These are phyloP conservation scores for Zygoascus bituminiphila DNA, from an alignment of 805 yeast species.

Conservation along the genomic window DNA sequence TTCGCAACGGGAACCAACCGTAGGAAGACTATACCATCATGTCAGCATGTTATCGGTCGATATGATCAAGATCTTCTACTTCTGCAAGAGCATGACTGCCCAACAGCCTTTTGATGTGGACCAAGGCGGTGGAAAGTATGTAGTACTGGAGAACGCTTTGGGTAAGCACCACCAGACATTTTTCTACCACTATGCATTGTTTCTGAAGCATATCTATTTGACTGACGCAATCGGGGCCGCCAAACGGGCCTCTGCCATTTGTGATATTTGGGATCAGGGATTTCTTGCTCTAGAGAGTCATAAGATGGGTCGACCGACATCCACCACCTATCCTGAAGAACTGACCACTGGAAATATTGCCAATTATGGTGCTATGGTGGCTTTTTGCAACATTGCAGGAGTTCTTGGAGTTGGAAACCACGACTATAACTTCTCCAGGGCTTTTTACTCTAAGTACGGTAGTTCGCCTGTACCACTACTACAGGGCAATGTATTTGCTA, in stretches of 20 bases:
- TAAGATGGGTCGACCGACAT: constrained; percentile 4
- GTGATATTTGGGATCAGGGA: background rate
- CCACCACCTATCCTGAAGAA: background rate
- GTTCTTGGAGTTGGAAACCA: constrained; percentile 14
- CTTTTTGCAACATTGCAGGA: constrained; percentile 18
- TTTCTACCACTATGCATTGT: background rate
- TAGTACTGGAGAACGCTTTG: background rate
- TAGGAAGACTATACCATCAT: constrained; percentile 80
- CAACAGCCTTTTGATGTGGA: background rate
- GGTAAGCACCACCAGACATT: background rate
- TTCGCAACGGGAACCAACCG: constrained; percentile 67
- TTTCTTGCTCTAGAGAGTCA: background rate
- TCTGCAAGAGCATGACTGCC: constrained; percentile 18
- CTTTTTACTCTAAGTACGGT: constrained; percentile 5
- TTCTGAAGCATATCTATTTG: background rate
- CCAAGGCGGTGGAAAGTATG: background rate
- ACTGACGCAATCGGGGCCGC: background rate
- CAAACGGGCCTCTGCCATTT: background rate
- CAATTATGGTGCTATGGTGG: constrained; percentile 12
- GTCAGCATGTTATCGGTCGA: constrained; percentile 80
- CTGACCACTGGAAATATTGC: background rate
- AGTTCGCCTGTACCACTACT: background rate
- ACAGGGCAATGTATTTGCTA: background rate
- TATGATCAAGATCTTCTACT: constrained; percentile 25
- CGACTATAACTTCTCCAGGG: constrained; percentile 3